Conservation (phyloP, 805 yeast species). For the Clavispora vitiphila region DNA sequence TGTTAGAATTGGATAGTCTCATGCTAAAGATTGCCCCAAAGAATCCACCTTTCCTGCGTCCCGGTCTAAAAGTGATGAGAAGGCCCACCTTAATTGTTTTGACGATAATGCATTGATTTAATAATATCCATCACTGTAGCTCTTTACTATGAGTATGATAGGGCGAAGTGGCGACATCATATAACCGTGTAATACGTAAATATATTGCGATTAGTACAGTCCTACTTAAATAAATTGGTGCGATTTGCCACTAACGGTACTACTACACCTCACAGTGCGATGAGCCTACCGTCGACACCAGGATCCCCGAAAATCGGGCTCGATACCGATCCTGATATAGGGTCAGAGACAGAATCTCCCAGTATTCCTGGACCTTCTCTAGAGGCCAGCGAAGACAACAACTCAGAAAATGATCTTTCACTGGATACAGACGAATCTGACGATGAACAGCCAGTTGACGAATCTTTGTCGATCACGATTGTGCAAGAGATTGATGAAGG, state of each 20-base stretch:
- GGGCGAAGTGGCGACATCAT: too few relatives aligned
- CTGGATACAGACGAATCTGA: conserved; percentile 11
- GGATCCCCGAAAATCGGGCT: not conserved
- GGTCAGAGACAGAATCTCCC: not conserved
- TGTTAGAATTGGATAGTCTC: conserved; percentile 11
- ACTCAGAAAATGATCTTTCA: conserved; percentile 1
- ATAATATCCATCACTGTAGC: not conserved
- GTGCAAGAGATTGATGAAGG: conserved; percentile 58
- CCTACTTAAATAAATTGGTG: not conserved
- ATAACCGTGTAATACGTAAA: too few relatives aligned
- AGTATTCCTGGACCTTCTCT: not conserved
- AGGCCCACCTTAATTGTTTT: not conserved
- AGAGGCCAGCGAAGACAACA: not conserved
- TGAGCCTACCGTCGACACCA: not conserved
- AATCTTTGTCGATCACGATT: conserved; percentile 39
- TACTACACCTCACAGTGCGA: not conserved
- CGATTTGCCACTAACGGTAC: not conserved
- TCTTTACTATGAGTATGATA: too few relatives aligned
- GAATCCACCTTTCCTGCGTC: not conserved
- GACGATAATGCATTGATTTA: not conserved
- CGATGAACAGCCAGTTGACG: conserved; percentile 15
- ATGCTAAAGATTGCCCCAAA: not conserved
- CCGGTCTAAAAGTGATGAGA: not conserved
- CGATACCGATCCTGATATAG: not conserved
- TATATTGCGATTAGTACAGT: not conserved